Conservation (phyloP, 225 moss, liverwort and hornwort species). For the Physcomitrium patens region DNA sequence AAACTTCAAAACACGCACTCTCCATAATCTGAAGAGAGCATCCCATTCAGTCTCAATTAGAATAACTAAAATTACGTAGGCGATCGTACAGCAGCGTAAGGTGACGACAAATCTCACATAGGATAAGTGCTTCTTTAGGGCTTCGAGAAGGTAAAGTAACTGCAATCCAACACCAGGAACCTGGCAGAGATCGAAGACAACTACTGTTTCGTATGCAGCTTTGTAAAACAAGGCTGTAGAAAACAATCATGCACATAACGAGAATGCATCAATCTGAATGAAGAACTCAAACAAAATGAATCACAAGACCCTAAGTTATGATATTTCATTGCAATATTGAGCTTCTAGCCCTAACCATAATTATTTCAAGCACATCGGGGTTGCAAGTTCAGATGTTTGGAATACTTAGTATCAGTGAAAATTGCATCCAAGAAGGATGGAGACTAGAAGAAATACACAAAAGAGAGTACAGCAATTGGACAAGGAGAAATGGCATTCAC, state of each 20-base stretch:
- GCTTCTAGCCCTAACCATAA: background rate
- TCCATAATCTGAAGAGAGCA: slow-evolving; percentile 81
- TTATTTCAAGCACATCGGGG: background rate
- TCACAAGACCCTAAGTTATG: background rate
- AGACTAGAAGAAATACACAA: slow-evolving; percentile 50
- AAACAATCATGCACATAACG: background rate
- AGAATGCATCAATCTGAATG: too few species aligned
- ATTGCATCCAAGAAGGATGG: background rate
- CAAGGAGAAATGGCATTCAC: slow-evolving; percentile 79
- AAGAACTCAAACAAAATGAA: background rate
- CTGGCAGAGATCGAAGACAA: background rate
- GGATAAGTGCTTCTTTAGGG: background rate
- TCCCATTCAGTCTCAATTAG: slow-evolving; percentile 95
- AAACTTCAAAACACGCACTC: slow-evolving; percentile 44
- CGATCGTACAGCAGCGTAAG: slow-evolving; percentile 68
- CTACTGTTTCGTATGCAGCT: background rate
- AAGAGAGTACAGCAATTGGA: slow-evolving; percentile 65
- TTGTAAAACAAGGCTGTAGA: background rate
- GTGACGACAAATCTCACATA: slow-evolving; percentile 70
- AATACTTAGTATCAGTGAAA: background rate
- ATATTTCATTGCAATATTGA: too few species aligned
- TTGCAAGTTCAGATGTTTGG: background rate
- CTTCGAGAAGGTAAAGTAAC: background rate
- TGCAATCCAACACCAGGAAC: background rate
- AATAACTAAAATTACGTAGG: slow-evolving; percentile 66